These are phyloP conservation scores for Metschnikowia henanensis DNA, from an alignment of 805 yeast genomes.

Conservation along the genomic window DNA sequence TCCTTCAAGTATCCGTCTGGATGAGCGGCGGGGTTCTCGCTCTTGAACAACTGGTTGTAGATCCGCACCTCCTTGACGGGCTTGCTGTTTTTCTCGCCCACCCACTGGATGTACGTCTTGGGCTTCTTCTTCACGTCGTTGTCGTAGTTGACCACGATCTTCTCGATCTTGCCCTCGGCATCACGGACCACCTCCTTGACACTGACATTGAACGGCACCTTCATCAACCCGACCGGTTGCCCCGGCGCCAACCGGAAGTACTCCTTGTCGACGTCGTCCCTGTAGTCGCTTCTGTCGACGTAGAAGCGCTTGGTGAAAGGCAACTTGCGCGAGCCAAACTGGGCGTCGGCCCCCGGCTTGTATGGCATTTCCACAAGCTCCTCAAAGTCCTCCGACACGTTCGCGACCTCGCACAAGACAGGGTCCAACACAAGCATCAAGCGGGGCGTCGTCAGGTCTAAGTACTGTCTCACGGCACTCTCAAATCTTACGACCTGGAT, in stretches of 20 bases:
- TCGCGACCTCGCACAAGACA: conserved; percentile 76
- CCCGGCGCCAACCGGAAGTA: conserved; percentile 93
- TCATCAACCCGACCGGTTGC: conserved; percentile 92
- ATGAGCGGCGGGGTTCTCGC: conserved; percentile 86
- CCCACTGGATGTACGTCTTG: conserved; percentile 97
- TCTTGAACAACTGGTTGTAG: conserved; percentile 82
- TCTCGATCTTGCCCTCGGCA: conserved; percentile 59
- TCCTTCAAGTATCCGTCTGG: conserved; percentile 90
- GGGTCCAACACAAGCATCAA: conserved; percentile 93
- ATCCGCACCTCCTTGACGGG: conserved; percentile 75
- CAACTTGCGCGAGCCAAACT: conserved; percentile 61
- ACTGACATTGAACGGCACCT: conserved; percentile 80
- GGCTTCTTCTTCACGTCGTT: conserved; percentile 66
- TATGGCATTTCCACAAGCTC: conserved; percentile 78
- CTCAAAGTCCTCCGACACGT: conserved; percentile 71
- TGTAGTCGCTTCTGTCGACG: conserved; percentile 88
- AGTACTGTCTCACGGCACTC: conserved; percentile 78
- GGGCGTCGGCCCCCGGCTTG: conserved; percentile 71
- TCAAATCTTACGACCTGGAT: conserved; percentile 92
- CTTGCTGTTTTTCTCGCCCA: conserved; percentile 66
- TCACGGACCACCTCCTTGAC: conserved; percentile 69
- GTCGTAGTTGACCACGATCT: conserved; percentile 80
- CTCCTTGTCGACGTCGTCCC: conserved; percentile 57
- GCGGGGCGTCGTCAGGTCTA: conserved; percentile 92
- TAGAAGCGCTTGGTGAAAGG: conserved; percentile 76